Evolutionary conservation across 2,329 filamentous ascomycete genomes (phyloP), one percentile per base, ranked within the genome.

Genomic region (Alternaria sp.): DNA sequence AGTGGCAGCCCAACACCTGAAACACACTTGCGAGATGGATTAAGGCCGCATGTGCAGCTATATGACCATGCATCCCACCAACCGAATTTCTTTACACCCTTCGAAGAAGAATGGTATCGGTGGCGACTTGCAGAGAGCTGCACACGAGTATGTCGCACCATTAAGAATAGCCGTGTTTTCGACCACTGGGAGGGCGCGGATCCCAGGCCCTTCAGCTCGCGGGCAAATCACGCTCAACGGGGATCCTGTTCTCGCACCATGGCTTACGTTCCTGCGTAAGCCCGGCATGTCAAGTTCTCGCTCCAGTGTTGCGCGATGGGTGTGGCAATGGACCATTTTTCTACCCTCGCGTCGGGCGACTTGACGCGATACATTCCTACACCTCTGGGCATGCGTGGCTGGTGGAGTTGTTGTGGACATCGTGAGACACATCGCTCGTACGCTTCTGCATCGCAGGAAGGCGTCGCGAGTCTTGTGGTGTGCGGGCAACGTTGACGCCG

Each of bases 161-260:
- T 77, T 23, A 58, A 62, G 66, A 52, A 68, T 67, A 61, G 66
- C 64, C 69, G 64, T 71, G 62, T 30, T 56, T 66, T 65, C 64
- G 70, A 65, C 73, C 74, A 74, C 73, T 69, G 46, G 69, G 62
- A 72, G 62, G 57, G 54, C 65, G 50, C 68, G 64, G 66, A 61
- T 55, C 65, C 63, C 64, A 67, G 56, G 28, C 66, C 49, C 60
- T 67, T 68, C 62, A 67, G 69, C 69, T 65, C 65, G 66, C 67
- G 71, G 67, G 69, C 77, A 69, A 78, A 77, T 77, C 74, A 77
- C 68, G 61, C 69, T 67, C 68, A 69, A 65, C 70, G 70, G 68
- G 62, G 58, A 64, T 55, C 64, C 61, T 54, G 45, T 44, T 62
- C 50, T 65, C 66, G 65, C 73, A 71, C 70, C 67, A 70, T 70